Evolutionary conservation across 345 rosid species (phyloP).

Genomic region (Camelina hispida): DNA sequence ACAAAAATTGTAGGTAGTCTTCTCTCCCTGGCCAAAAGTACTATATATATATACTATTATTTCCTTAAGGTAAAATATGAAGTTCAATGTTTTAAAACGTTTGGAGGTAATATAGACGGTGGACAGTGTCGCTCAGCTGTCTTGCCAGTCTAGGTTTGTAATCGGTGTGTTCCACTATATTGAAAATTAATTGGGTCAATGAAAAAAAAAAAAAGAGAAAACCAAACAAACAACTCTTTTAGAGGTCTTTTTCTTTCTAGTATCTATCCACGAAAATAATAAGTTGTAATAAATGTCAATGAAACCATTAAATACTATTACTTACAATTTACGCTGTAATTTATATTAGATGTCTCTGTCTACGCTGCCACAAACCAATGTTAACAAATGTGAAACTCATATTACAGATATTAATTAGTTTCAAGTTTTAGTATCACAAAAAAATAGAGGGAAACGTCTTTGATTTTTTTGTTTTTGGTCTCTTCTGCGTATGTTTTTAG

Average conservation of each 20-base stretch:
- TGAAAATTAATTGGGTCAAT: constrained; percentile 1
- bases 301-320: constrained; percentile 23
- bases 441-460: background rate
- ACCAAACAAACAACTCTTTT: background rate
- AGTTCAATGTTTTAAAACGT: too few species aligned
- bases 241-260: background rate
- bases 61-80: too few species aligned
- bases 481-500: too few species aligned
- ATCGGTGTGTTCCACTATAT: background rate
- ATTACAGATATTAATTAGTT: too few species aligned
- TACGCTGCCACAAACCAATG: background rate
- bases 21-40: too few species aligned
- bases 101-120: too few species aligned
- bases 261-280: background rate
- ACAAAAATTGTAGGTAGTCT: too few species aligned
- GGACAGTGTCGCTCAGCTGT: background rate
- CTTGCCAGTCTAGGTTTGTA: background rate
- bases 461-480: too few species aligned
- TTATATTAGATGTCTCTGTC: constrained; percentile 2
- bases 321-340: constrained; percentile 28
- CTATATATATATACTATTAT: too few species aligned
- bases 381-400: too few species aligned
- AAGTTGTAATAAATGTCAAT: constrained; percentile 23
- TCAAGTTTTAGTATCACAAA: too few species aligned
- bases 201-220: background rate